Evolutionary conservation across 805 yeast species (phyloP), one percentile per base, ranked within the genome.

Genomic region (Cephaloascus albidus): DNA sequence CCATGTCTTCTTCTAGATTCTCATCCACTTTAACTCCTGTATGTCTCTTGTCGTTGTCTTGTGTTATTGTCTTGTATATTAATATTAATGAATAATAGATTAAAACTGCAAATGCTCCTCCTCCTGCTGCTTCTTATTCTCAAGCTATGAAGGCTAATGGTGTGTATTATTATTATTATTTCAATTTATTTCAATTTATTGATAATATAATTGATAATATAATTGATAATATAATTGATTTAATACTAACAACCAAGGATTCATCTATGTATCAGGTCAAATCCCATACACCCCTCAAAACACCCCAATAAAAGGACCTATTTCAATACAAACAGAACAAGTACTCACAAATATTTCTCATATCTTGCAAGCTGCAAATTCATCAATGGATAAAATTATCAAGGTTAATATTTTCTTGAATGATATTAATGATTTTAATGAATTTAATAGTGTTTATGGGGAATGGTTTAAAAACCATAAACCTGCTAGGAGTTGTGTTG

Each of bases 401-500:
- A 93, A 93, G 68, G 83, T 82, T 54, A 90, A 82, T 60, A 74
- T 90, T 50, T 93, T 86, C 72, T 77, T 93, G 61, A 81, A 95
- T 44, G 96, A 93, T 63, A 90, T 93, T 82, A 68, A 70, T 52
- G 76, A 83, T 58, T 93, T 93, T 56, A 86, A 75, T 45, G 83
- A 76, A 46, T 85, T 93, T 70, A 93, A 93, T 69, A 73, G 70
- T 48, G 95, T 85, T 38, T 93, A 93, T 65, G 78, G 77, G 43
- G 72, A 80, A 61, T 81, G 84, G 65, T 86, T 86, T 68, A 72
- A 58, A 54, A 68, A 63, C 36, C 90, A 82, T 67, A 83, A 82
- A 61, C 97, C 98, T 35, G 97, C 97, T 32, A 86, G 98, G 76
- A 85, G 97, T 2, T 93, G 97, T 72, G 95, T 93, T 52, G 97